A percentile compares a stretch with the other conserved stretches of the same genome.
Evolutionary conservation across 768 basidiomycete species (phyloP).

Genomic region (Vishniacozyma victoriae): DNA sequence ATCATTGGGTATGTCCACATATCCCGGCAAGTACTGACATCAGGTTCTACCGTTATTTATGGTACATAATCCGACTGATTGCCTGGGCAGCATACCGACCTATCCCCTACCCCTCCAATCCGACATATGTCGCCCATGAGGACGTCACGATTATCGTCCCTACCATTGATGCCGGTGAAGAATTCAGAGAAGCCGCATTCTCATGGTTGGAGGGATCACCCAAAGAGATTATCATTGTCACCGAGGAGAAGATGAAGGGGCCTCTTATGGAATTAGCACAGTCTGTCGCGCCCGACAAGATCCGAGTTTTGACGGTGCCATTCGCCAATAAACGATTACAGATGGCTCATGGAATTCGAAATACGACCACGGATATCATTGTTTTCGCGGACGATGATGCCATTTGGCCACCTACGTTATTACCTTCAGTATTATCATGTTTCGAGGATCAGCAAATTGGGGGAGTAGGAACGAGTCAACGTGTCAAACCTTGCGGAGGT

Average conservation of each 20-base stretch:
- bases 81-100: conserved; percentile 77
- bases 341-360: conserved; percentile 88
- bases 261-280: conserved; percentile 84
- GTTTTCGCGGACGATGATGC: conserved; percentile 94
- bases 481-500: conserved; percentile 71
- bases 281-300: conserved; percentile 69
- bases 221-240: conserved; percentile 70
- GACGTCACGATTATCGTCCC: conserved; percentile 96
- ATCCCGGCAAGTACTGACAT: background rate
- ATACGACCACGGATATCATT: conserved; percentile 85
- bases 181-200: conserved; percentile 86
- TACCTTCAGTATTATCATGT: conserved; percentile 83
- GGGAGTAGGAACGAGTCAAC: conserved; percentile 84
- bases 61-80: conserved; percentile 78
- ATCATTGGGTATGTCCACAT: conserved; percentile 42
- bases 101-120: conserved; percentile 82
- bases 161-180: conserved; percentile 91
- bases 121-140: conserved; percentile 80
- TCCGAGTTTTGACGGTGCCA: conserved; percentile 81
- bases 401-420: conserved; percentile 85
- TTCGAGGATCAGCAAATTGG: conserved; percentile 93
- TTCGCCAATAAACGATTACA: conserved; percentile 91
- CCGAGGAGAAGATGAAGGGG: conserved; percentile 83
- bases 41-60: conserved; percentile 89
- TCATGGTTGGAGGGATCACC: conserved; percentile 89